A percentile compares a stretch with the other conserved stretches of the same genome.
phyloP scores from a whole-genome alignment of 2,329 filamentous ascomycete species.

The Uncinocarpus reesii region DNA sequence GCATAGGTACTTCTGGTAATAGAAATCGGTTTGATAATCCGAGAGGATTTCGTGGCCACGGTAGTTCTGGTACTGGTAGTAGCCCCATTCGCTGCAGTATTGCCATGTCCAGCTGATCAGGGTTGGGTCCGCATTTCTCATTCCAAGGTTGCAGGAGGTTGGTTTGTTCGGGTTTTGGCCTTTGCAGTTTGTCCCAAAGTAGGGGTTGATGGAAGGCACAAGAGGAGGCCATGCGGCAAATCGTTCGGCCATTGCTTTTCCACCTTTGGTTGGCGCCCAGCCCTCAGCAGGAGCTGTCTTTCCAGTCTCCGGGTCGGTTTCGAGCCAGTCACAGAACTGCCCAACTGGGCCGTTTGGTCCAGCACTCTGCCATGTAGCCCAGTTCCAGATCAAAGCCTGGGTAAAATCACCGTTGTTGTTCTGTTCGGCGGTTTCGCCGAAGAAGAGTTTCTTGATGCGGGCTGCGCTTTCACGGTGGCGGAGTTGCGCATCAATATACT shows the following conservation, averaged over 20 bases:
- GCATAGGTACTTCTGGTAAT: conserved; percentile 38
- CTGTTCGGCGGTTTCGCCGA: conserved; percentile 38
- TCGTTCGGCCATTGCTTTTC: conserved; percentile 32
- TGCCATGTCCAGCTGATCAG: conserved; percentile 43
- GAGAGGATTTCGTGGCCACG: conserved; percentile 37
- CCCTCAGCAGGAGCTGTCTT: conserved; percentile 32
- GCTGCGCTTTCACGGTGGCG: conserved; percentile 28
- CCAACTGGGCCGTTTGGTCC: conserved; percentile 36
- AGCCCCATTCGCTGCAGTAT: conserved; percentile 46
- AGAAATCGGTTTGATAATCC: conserved; percentile 37
- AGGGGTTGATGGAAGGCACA: conserved; percentile 29
- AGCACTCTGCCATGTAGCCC: conserved; percentile 37
- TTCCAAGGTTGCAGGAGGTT: conserved; percentile 32
- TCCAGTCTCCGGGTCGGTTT: conserved; percentile 33
- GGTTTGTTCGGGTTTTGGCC: conserved; percentile 21
- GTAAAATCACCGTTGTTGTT: conserved; percentile 42
- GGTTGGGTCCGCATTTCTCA: conserved; percentile 26
- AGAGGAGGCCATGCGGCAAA: conserved; percentile 37
- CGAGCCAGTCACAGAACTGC: conserved; percentile 40
- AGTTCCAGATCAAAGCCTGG: conserved; percentile 33
- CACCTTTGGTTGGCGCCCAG: conserved; percentile 34
- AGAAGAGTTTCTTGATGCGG: conserved; percentile 40
- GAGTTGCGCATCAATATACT: conserved; percentile 42
- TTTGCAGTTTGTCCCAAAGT: conserved; percentile 35
- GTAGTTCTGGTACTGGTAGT: conserved; percentile 41